Evolutionary conservation across 768 basidiomycete species (phyloP).

Genomic region (Exidia glandulosa): DNA sequence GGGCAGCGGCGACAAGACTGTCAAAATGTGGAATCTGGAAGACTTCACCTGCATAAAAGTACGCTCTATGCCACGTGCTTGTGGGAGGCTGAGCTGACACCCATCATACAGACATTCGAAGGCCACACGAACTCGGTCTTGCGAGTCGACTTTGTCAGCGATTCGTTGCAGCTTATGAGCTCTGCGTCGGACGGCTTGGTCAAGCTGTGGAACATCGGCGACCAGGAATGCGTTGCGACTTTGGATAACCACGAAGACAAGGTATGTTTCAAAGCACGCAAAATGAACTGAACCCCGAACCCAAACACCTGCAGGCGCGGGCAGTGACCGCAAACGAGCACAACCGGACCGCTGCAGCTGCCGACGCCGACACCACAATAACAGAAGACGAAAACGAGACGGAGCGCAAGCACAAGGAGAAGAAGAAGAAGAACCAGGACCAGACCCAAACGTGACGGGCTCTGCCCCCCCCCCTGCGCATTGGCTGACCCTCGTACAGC

Average conservation of each 20-base stretch:
- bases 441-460: constrained; percentile 66
- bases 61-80: constrained; percentile 3
- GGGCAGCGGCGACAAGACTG: constrained; percentile 89
- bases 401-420: constrained; percentile 66
- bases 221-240: constrained; percentile 79
- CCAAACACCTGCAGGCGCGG: constrained; percentile 53
- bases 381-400: constrained; percentile 96
- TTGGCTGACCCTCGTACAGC: constrained; percentile 31
- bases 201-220: constrained; percentile 87
- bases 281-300: not conserved
- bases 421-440: constrained; percentile 58
- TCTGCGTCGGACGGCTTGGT: constrained; percentile 90
- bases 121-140: constrained; percentile 97
- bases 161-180: constrained; percentile 78
- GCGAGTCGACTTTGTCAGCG: constrained; percentile 79
- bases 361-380: constrained; percentile 91
- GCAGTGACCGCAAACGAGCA: constrained; percentile 71
- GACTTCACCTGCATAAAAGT: constrained; percentile 80
- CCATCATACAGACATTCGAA: constrained; percentile 69
- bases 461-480: not conserved
- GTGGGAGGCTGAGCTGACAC: not conserved
- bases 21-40: constrained; percentile 89
- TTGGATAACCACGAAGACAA: constrained; percentile 98
- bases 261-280: constrained; percentile 31
- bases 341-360: constrained; percentile 85